Evolutionary conservation across 192 early-diverging fungal genomes (phyloP).

Genomic region (Coemansia sp.): DNA sequence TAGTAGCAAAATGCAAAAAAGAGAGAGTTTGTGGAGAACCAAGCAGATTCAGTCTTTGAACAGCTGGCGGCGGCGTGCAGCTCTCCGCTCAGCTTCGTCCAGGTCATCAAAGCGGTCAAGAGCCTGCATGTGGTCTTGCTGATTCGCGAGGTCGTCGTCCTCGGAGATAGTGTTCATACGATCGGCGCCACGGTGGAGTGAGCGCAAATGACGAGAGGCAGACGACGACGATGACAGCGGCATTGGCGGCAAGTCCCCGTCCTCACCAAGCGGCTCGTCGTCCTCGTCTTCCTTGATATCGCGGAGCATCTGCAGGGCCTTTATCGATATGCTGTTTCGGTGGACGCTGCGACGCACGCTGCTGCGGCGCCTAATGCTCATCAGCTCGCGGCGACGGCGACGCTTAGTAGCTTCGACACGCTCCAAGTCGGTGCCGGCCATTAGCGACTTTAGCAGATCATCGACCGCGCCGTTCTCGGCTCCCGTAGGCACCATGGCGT

Average conservation of each 20-base stretch:
- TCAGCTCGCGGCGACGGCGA: constrained; percentile 45
- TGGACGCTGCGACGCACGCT: constrained; percentile 53
- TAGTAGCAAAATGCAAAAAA: constrained; percentile 5
- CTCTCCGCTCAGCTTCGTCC: constrained; percentile 27
- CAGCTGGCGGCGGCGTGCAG: constrained; percentile 40
- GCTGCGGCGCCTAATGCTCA: constrained; percentile 52
- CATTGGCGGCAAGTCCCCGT: constrained; percentile 11
- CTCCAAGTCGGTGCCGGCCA: constrained; percentile 67
- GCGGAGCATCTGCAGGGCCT: constrained; percentile 54
- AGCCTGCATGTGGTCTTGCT: neutral
- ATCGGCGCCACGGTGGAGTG: constrained; percentile 9
- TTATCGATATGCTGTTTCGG: constrained; percentile 52
- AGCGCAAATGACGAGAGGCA: constrained; percentile 19
- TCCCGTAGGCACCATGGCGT: constrained; percentile 7
- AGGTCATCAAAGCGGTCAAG: constrained; percentile 4
- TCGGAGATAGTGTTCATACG: constrained; percentile 44
- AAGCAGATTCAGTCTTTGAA: constrained; percentile 16
- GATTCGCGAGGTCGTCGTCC: constrained; percentile 11
- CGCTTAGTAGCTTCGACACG: constrained; percentile 48
- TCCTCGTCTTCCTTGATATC: constrained; percentile 53
- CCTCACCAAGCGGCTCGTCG: constrained; percentile 3
- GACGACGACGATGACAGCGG: constrained; percentile 3
- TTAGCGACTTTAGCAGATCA: constrained; percentile 68
- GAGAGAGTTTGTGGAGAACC: neutral
- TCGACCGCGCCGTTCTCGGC: constrained; percentile 77